These are phyloP conservation scores for Taphrina betulina DNA, from an alignment of 1,139 yeast genomes.

Conservation along the genomic window DNA sequence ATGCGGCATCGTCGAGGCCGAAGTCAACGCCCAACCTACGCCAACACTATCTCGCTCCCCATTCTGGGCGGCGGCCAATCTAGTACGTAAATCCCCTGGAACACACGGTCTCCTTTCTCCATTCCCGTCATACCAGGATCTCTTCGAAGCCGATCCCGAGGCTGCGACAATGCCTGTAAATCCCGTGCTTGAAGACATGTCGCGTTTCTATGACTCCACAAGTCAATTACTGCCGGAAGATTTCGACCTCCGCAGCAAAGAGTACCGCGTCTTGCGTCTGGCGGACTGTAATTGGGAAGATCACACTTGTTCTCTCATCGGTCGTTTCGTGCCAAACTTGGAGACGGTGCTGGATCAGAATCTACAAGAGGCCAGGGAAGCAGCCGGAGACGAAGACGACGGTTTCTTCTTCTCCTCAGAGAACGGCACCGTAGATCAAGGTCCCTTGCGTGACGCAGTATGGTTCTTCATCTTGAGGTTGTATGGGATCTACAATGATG, in stretches of 20 bases:
- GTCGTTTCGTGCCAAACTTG: constrained; percentile 28
- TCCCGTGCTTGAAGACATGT: constrained; percentile 29
- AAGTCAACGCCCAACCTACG: neutral
- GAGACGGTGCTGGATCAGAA: constrained; percentile 22
- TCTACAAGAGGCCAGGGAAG: constrained; percentile 25
- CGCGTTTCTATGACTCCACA: constrained; percentile 22
- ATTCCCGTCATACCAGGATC: neutral
- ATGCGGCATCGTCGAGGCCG: constrained; percentile 15
- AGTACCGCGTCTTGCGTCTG: constrained; percentile 21
- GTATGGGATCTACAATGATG: constrained; percentile 35
- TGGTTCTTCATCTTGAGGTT: constrained; percentile 34
- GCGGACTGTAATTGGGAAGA: constrained; percentile 34
- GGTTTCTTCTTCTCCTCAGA: constrained; percentile 25
- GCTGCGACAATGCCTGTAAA: constrained; percentile 21
- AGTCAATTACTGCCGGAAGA: neutral
- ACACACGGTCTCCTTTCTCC: constrained; percentile 1
- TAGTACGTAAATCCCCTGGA: neutral
- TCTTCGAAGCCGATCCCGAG: neutral
- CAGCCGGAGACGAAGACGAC: constrained; percentile 30
- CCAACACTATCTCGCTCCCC: neutral
- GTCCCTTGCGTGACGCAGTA: constrained; percentile 34
- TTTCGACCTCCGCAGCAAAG: constrained; percentile 15
- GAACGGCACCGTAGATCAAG: constrained; percentile 17
- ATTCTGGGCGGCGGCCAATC: constrained; percentile 8
- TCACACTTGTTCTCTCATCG: constrained; percentile 28